Conservation (phyloP, 345 rosid species). For the Aurinia saxatilis region DNA sequence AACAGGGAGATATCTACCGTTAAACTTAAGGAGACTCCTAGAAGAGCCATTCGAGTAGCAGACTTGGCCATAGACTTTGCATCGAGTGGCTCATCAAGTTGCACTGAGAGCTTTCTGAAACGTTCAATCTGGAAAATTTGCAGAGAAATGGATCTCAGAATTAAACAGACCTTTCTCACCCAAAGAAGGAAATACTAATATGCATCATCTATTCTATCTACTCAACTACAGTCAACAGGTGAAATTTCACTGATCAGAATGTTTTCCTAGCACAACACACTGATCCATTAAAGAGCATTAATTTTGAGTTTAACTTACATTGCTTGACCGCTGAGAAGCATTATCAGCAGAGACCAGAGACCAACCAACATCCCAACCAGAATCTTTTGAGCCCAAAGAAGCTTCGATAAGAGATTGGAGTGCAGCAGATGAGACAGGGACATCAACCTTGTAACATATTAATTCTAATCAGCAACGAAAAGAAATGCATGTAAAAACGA, state of each 20-base stretch:
- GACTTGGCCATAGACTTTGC: constrained; percentile 47
- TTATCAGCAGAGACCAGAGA: constrained; percentile 53
- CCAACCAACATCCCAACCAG: constrained; percentile 97
- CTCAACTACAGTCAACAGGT: not conserved
- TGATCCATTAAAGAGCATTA: not conserved
- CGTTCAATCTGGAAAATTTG: constrained; percentile 32
- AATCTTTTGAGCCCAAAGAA: constrained; percentile 57
- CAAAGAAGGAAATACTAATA: not conserved
- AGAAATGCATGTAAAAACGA: not conserved
- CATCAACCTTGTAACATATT: constrained; percentile 61
- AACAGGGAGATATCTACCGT: constrained; percentile 35
- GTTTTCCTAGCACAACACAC: not conserved
- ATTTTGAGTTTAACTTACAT: constrained; percentile 32
- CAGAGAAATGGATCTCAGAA: constrained; percentile 5
- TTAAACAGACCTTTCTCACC: not conserved
- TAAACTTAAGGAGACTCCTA: constrained; percentile 47
- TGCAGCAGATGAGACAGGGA: constrained; percentile 61
- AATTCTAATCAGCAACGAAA: constrained; percentile 14
- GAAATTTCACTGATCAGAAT: not conserved
- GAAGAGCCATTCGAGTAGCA: constrained; percentile 70
- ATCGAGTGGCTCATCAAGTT: constrained; percentile 37
- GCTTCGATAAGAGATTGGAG: constrained; percentile 68
- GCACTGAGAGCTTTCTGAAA: constrained; percentile 29
- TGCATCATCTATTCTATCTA: not conserved
- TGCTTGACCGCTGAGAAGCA: constrained; percentile 32